Percentiles rank a stretch among this genome's conserved stretches.
Conservation (phyloP, 176 grass and related monocot genomes). For the Hyparrhenia diplandra region DNA sequence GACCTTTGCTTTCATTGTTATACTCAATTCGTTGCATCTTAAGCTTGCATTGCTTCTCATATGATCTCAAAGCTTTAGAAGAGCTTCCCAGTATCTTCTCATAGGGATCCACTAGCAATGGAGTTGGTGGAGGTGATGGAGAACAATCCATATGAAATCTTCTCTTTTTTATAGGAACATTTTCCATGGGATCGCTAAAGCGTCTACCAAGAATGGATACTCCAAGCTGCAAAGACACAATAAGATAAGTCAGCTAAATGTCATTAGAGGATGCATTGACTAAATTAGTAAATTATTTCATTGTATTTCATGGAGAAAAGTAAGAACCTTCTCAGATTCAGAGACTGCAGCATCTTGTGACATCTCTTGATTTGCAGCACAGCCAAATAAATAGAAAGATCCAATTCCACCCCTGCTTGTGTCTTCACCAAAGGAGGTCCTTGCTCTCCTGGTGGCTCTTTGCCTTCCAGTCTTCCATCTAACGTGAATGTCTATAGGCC, state of each 20-base stretch:
- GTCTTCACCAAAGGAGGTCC: slow-evolving; percentile 55
- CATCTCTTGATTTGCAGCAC: slow-evolving; percentile 34
- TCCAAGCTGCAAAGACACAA: slow-evolving; percentile 55
- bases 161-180: slow-evolving; percentile 96
- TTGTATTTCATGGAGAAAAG: slow-evolving; percentile 13
- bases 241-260: slow-evolving; percentile 31
- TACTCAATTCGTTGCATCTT: slow-evolving; percentile 23
- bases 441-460: slow-evolving; percentile 67
- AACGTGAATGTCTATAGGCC: slow-evolving; percentile 53
- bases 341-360: slow-evolving; percentile 48
- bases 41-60: slow-evolving; percentile 38
- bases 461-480: slow-evolving; percentile 74
- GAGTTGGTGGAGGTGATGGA: slow-evolving; percentile 55
- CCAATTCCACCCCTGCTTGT: slow-evolving; percentile 26
- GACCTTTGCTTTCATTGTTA: slow-evolving; percentile 13
- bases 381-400: slow-evolving; percentile 46
- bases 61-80: slow-evolving; percentile 29
- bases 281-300: slow-evolving; percentile 12
- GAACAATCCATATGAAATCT: slow-evolving; percentile 56
- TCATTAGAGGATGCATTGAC: slow-evolving; percentile 5
- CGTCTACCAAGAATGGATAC: slow-evolving; percentile 87
- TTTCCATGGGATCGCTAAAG: slow-evolving; percentile 70
- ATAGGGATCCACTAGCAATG: slow-evolving; percentile 38
- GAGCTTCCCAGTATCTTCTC: slow-evolving; percentile 40
- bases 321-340: slow-evolving; percentile 88